Conservation (phyloP, 2,329 filamentous ascomycete species). For the Stachybotrys chartarum region DNA sequence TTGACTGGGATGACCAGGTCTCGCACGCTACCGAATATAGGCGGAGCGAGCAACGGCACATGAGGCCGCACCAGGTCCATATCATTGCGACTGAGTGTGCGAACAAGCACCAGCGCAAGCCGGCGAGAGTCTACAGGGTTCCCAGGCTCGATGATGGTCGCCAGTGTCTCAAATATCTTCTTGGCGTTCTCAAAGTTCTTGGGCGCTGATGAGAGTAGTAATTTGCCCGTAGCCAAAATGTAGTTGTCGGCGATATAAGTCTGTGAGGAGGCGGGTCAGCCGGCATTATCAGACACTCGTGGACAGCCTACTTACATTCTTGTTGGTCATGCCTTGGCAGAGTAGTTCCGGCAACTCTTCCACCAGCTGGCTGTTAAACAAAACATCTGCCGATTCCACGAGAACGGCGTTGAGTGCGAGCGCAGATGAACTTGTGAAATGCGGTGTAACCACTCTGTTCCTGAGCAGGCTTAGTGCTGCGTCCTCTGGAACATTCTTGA, state of each 20-base stretch:
- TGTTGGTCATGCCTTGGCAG: slow-evolving; percentile 69
- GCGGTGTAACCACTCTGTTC: slow-evolving; percentile 70
- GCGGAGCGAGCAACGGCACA: slow-evolving; percentile 68
- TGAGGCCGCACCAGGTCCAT: slow-evolving; percentile 78
- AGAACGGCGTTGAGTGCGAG: slow-evolving; percentile 85
- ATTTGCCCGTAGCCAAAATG: slow-evolving; percentile 86
- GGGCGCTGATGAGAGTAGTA: slow-evolving; percentile 62
- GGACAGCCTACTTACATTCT: slow-evolving; percentile 51
- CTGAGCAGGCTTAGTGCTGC: slow-evolving; percentile 53
- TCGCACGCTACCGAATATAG: slow-evolving; percentile 83
- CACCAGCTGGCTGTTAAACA: slow-evolving; percentile 58
- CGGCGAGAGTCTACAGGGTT: slow-evolving; percentile 76
- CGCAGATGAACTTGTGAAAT: slow-evolving; percentile 71
- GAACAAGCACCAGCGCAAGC: slow-evolving; percentile 76
- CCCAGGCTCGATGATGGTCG: slow-evolving; percentile 68
- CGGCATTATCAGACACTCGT: neutral
- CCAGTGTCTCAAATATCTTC: slow-evolving; percentile 71
- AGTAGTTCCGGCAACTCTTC: slow-evolving; percentile 74
- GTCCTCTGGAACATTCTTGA: slow-evolving; percentile 76
- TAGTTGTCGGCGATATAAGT: slow-evolving; percentile 83
- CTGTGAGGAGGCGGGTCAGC: slow-evolving; percentile 29
- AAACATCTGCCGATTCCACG: slow-evolving; percentile 64
- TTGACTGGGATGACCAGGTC: slow-evolving; percentile 94
- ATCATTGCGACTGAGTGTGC: slow-evolving; percentile 74
- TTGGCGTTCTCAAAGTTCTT: slow-evolving; percentile 73